Evolutionary conservation across 768 basidiomycete genomes (phyloP).

Genomic region (Lactarius indigo): DNA sequence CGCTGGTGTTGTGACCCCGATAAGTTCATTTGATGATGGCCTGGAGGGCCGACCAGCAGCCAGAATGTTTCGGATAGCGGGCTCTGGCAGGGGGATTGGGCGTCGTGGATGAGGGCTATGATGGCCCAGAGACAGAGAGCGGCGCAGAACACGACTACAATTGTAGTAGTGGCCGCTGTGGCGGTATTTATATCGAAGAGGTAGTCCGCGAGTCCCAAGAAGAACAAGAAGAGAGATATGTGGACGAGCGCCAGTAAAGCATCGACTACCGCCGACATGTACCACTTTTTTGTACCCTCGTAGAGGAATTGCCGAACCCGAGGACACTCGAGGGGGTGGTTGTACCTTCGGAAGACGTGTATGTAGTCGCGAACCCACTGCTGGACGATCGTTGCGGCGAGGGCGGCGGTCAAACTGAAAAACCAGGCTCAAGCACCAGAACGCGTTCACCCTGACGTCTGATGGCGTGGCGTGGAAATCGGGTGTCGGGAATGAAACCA

Average conservation of each 20-base stretch:
- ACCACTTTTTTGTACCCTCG: constrained; percentile 40
- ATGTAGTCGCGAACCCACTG: constrained; percentile 45
- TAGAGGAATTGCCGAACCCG: constrained; percentile 38
- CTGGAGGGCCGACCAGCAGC: constrained; percentile 1
- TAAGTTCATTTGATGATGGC: background rate
- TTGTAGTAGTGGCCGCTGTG: constrained; percentile 4
- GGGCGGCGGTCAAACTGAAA: constrained; percentile 42
- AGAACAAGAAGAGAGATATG: constrained; percentile 46
- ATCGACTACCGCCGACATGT: constrained; percentile 41
- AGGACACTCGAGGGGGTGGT: constrained; percentile 33
- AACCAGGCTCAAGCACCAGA: constrained; percentile 39
- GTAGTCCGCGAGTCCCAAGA: constrained; percentile 46
- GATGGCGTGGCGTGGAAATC: constrained; percentile 29
- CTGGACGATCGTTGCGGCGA: constrained; percentile 46
- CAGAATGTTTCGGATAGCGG: constrained; percentile 16
- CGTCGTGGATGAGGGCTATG: constrained; percentile 9
- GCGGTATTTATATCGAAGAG: constrained; percentile 32
- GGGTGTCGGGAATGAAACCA: background rate
- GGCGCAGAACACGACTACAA: constrained; percentile 3
- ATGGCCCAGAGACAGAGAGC: constrained; percentile 19
- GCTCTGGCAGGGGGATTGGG: constrained; percentile 17
- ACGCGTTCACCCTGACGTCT: constrained; percentile 37
- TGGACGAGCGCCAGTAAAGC: constrained; percentile 49
- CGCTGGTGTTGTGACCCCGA: background rate
- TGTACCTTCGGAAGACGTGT: constrained; percentile 31